Base-by-base conservation (phyloP, 192 early-diverging fungal species). In the Chytriomyces confervae region DNA sequence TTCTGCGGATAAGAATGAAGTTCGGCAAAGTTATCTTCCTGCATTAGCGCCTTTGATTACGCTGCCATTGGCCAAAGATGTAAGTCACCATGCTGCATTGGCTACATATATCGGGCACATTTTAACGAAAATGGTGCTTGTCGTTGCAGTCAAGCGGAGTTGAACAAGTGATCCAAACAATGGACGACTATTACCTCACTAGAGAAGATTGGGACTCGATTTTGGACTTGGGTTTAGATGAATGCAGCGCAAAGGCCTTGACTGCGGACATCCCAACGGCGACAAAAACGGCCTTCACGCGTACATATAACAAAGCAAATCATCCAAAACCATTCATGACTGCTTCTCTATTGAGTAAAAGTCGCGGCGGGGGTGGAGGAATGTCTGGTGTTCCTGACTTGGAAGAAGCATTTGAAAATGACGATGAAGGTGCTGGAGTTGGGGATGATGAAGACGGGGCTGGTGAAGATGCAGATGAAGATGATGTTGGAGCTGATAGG, bases 171-270 rank as follows among this genome's bases (percentile, higher is more conserved):
- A 92, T 98, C 43, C 74, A 91, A 8, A 79, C 87, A 6, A 96
- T 99, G 95, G 96, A 99, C 76, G 88, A 90, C 13, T 99, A 99
- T 83, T 95, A 92, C 69, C 82, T 99, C 64, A 92, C 82, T 75
- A 91, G 91, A 77, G 97, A 98, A 50, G 91, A 95, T 77, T 91
- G 91, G 82, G 96, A 98, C n/a, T 79, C 90, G 0, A 87, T 99
- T 62, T 65, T 94, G 81, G 95, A 96, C 76, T 77, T 99, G 51
- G 90, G 92, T 9, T 61, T 96, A 45, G 86, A 82, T 3, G 67
- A 76, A 20, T 85, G 84, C 67, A 83, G 87, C 45, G 84, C 82
- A 47, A 84, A 89, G 68, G 78, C 66, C 10, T 71, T 90, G 66
- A 66, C 83, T 10, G 85, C 83, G 57, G 81, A 85, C 29, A 88